Base-by-base conservation (phyloP, 2,329 filamentous ascomycete genomes). In the Calonectria montana region DNA sequence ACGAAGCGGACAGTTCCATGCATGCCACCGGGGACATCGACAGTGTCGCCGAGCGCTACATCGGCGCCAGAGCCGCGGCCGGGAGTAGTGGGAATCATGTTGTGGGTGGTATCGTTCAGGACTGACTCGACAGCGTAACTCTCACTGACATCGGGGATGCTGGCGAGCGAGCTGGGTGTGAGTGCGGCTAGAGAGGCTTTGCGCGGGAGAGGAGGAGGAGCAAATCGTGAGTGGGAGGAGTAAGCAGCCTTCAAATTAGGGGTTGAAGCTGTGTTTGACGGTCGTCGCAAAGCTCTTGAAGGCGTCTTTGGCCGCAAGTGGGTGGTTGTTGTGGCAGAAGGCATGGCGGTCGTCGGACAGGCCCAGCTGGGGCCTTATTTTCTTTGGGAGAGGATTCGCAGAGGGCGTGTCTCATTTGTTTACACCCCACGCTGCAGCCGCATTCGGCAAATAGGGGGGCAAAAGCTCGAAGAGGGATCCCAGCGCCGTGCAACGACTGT, bases 11-110 rank as follows among this genome's bases (percentile, higher is more conserved):
- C 92, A 2, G 91, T 93, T 61, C 97, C 97, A 76, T 93, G 88
- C 95, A 99, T 98, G 82, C 93, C 94, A 48, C 97, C 97, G 2
- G 96, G 96, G 57, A 98, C 96, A 77, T 98, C 96, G 73, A 98
- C 96, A 39, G 88, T 83, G 81, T 98, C 96, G 76, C 96, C 96
- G 47, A 97, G 88, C 74, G 91, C 89, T 72, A 97, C 83, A 73
- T 86, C 81, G 65, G 89, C 88, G 73, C 85, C 84, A 75, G 81
- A 86, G 76, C 80, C 84, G 83, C 88, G 86, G 67, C 86, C 86
- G 29, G 90, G 90, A 0, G 89, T 91, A 65, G 86, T 81, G 37
- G 88, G 90, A 63, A 86, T 84, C 87, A 90, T 90, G 66, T 81
- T 81, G 78, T 78, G 77, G 68, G 76, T 75, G 48, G 75, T 70